A percentile compares a stretch with the other conserved stretches of the same genome.
phyloP scores from a whole-genome alignment of 2,329 filamentous ascomycete species.

The Neocucurbitaria cava region DNA sequence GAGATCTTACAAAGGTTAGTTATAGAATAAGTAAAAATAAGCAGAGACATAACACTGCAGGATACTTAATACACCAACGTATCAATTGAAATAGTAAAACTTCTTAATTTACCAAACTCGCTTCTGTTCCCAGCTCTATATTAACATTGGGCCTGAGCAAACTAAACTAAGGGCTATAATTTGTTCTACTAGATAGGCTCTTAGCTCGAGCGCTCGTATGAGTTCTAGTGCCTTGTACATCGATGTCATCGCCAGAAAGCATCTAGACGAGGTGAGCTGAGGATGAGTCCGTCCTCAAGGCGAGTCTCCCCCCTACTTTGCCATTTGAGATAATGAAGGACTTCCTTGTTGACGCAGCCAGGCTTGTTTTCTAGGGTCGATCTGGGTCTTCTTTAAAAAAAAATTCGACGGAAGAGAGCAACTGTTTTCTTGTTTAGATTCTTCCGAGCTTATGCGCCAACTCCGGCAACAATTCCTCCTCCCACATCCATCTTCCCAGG shows the following conservation, averaged over 20 bases:
- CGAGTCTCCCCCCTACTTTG: background rate
- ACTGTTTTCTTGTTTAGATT: background rate
- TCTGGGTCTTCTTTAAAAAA: background rate
- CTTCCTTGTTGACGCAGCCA: background rate
- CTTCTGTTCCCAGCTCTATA: background rate
- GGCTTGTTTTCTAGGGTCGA: background rate
- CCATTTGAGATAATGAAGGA: background rate
- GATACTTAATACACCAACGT: too few relatives aligned
- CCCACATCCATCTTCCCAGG: background rate
- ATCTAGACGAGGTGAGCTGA: background rate
- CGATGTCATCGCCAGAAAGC: background rate
- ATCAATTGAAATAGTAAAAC: background rate
- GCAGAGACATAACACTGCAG: too few relatives aligned
- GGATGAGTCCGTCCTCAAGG: too few relatives aligned
- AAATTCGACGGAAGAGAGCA: background rate
- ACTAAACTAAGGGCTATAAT: background rate
- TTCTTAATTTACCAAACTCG: background rate
- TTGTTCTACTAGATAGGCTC: background rate
- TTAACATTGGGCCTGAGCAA: background rate
- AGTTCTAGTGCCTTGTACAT: background rate
- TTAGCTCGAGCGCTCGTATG: background rate
- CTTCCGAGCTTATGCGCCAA: background rate
- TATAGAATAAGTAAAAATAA: too few relatives aligned
- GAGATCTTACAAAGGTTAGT: too few relatives aligned
- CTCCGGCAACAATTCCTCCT: background rate